phyloP scores from a whole-genome alignment of 768 basidiomycete species.

The Termitomyces sp. region DNA sequence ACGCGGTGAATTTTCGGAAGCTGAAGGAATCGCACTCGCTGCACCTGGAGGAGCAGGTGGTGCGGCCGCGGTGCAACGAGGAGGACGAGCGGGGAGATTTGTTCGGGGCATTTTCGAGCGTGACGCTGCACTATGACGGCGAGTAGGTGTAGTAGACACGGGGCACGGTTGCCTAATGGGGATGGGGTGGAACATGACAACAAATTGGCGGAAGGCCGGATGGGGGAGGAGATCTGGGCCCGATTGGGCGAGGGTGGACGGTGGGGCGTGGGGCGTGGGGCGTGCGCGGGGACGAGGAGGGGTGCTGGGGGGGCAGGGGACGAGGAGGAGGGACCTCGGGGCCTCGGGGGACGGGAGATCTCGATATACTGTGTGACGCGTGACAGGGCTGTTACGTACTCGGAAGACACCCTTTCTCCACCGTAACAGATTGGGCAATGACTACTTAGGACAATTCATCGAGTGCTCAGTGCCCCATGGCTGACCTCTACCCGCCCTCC shows the following conservation, averaged over 20 bases:
- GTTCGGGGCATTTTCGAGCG: slow-evolving; percentile 86
- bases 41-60: slow-evolving; percentile 72
- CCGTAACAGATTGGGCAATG: slow-evolving; percentile 24
- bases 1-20: slow-evolving; percentile 86
- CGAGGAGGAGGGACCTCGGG: slow-evolving; percentile 24
- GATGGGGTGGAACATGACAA: slow-evolving; percentile 13
- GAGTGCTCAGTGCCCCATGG: slow-evolving; percentile 35
- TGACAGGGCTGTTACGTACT: slow-evolving; percentile 33
- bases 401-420: slow-evolving; percentile 42
- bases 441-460: slow-evolving; percentile 22
- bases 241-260: slow-evolving; percentile 17
- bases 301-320: neutral
- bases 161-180: slow-evolving; percentile 16
- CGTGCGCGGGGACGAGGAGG: neutral
- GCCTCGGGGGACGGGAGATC: slow-evolving; percentile 29
- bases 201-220: slow-evolving; percentile 21
- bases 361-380: slow-evolving; percentile 16
- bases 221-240: slow-evolving; percentile 20
- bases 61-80: slow-evolving; percentile 20
- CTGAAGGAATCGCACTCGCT: slow-evolving; percentile 88
- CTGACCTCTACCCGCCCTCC: slow-evolving; percentile 50
- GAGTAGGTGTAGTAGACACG: slow-evolving; percentile 23
- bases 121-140: slow-evolving; percentile 83
- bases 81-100: slow-evolving; percentile 51
- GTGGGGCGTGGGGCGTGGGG: neutral